These are phyloP conservation scores for Castanea crenata DNA, from an alignment of 306 rosid species.

Conservation along the genomic window DNA sequence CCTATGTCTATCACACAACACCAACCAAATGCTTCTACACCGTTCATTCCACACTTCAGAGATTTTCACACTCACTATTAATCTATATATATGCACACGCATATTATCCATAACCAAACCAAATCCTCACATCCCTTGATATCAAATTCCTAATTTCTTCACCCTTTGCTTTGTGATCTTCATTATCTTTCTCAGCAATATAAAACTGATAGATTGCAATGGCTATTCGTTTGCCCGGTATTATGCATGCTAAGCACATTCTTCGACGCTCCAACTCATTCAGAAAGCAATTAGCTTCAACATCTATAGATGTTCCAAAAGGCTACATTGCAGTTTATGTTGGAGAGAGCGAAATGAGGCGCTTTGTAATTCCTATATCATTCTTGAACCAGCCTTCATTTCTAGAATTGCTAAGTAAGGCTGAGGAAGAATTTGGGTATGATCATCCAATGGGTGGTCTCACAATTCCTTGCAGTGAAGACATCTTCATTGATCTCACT, in stretches of 20 bases:
- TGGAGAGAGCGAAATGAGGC: conserved; percentile 38
- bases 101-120: neutral
- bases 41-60: neutral
- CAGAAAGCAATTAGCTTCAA: neutral
- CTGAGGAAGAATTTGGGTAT: conserved; percentile 42
- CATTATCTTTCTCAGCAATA: neutral
- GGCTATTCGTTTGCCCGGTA: neutral
- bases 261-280: conserved; percentile 1
- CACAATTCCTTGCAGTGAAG: conserved; percentile 31
- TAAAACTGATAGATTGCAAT: neutral
- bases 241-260: neutral
- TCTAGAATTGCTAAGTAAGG: conserved; percentile 24
- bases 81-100: neutral
- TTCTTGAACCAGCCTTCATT: conserved; percentile 43
- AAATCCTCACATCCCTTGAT: neutral
- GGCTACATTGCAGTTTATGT: conserved; percentile 41
- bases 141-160: neutral
- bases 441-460: conserved; percentile 37
- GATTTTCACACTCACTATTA: neutral
- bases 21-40: neutral
- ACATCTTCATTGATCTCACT: neutral
- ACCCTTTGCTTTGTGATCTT: too few species aligned
- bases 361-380: conserved; percentile 33
- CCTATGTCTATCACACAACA: neutral
- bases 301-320: conserved; percentile 16